These are phyloP conservation scores for Colletotrichum tropicale DNA, from an alignment of 2,329 filamentous ascomycete species.

Conservation along the genomic window DNA sequence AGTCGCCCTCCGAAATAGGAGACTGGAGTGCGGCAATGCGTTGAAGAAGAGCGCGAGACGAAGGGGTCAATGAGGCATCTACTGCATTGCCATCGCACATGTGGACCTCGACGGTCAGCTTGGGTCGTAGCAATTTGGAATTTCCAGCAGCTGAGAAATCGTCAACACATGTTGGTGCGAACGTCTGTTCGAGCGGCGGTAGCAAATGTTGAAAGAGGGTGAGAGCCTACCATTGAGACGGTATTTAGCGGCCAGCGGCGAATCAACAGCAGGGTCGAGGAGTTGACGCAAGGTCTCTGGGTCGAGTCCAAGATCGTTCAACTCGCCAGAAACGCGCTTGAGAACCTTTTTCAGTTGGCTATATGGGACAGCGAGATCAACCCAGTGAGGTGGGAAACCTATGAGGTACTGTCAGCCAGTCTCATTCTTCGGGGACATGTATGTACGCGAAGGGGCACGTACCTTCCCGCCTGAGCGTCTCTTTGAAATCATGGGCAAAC, in stretches of 20 bases:
- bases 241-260: slow-evolving; percentile 56
- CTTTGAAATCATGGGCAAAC: slow-evolving; percentile 80
- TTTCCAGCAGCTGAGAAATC: slow-evolving; percentile 36
- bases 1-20: slow-evolving; percentile 7
- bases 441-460: not conserved
- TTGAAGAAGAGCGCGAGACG: slow-evolving; percentile 68
- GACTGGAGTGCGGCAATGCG: slow-evolving; percentile 52
- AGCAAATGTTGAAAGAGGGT: not conserved
- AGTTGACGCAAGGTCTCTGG: slow-evolving; percentile 72
- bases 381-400: slow-evolving; percentile 75
- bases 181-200: not conserved
- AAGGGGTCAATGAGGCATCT: slow-evolving; percentile 69
- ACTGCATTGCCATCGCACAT: slow-evolving; percentile 69
- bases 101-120: slow-evolving; percentile 72
- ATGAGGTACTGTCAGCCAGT: not conserved
- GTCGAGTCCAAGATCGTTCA: slow-evolving; percentile 74
- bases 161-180: not conserved
- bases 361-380: slow-evolving; percentile 81
- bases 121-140: slow-evolving; percentile 63
- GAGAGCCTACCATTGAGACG: slow-evolving; percentile 52
- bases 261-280: slow-evolving; percentile 54
- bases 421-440: not conserved
- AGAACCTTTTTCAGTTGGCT: slow-evolving; percentile 87
- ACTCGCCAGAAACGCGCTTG: slow-evolving; percentile 77
- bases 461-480: slow-evolving; percentile 69